A percentile compares a stretch with the other conserved stretches of the same genome.
These are phyloP conservation scores for Calonectria hawksworthii DNA, from an alignment of 2,329 filamentous ascomycete genomes.

Conservation along the genomic window DNA sequence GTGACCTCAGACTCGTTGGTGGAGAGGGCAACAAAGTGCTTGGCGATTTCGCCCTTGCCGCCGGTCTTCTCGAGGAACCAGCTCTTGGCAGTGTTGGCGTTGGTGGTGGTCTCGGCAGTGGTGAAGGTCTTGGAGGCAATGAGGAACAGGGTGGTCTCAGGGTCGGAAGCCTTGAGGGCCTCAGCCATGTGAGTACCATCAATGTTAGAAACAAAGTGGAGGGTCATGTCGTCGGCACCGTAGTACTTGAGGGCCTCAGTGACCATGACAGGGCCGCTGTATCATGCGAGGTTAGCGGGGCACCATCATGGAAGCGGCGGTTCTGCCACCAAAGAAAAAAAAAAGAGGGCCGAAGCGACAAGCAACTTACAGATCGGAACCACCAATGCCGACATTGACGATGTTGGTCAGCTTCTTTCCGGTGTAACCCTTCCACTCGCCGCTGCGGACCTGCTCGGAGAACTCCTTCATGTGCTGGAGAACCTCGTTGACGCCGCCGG, in stretches of 20 bases:
- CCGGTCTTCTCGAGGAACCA: constrained; percentile 92
- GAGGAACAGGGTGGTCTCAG: constrained; percentile 98
- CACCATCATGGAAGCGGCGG: constrained; percentile 20
- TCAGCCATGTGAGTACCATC: constrained; percentile 98
- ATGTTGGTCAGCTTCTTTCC: constrained; percentile 98
- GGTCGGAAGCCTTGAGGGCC: constrained; percentile 88
- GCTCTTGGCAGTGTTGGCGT: constrained; percentile 95
- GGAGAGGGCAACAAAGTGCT: constrained; percentile 98
- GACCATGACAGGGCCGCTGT: constrained; percentile 96
- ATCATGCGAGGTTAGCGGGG: constrained; percentile 28
- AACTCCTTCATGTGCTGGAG: constrained; percentile 99
- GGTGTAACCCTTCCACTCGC: constrained; percentile 96
- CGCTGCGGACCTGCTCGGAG: constrained; percentile 92
- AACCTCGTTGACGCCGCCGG: constrained; percentile 90
- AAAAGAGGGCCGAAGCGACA: not conserved
- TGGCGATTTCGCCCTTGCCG: constrained; percentile 89
- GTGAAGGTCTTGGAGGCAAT: constrained; percentile 99
- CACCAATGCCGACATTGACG: constrained; percentile 97
- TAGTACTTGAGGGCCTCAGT: constrained; percentile 98
- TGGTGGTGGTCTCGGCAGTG: constrained; percentile 96
- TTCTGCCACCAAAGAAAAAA: not conserved
- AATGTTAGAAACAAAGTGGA: constrained; percentile 99
- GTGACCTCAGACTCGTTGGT: constrained; percentile 96
- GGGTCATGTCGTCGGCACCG: constrained; percentile 84
- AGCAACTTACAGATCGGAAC: constrained; percentile 89